Conservation (phyloP, 2,329 filamentous ascomycete species). For the Arthrinium puccinioides region DNA sequence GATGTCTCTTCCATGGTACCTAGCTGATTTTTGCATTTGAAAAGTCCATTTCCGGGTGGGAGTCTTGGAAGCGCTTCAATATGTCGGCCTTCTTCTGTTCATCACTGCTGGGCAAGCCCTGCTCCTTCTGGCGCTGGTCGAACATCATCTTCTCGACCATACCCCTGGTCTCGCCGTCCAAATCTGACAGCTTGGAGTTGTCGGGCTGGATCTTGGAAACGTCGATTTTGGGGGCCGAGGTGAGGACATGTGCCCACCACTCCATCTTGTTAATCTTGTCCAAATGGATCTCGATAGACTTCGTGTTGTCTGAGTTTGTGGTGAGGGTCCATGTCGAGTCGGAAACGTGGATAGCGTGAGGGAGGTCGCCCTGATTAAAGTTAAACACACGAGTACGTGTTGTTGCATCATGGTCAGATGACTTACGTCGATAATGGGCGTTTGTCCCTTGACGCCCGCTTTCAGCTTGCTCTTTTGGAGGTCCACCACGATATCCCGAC, state of each 20-base stretch:
- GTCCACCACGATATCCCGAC: slow-evolving; percentile 73
- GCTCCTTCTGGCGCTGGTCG: slow-evolving; percentile 95
- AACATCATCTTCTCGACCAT: slow-evolving; percentile 99
- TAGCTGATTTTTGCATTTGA: slow-evolving; percentile 61
- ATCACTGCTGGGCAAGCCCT: slow-evolving; percentile 80
- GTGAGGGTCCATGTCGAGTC: slow-evolving; percentile 94
- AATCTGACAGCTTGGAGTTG: slow-evolving; percentile 81
- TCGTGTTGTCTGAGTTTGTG: slow-evolving; percentile 60
- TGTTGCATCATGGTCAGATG: slow-evolving; percentile 7
- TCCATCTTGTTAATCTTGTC: slow-evolving; percentile 97
- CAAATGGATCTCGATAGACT: slow-evolving; percentile 71
- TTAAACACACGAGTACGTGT: slow-evolving; percentile 7
- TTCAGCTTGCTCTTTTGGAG: slow-evolving; percentile 72
- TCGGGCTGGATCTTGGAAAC: slow-evolving; percentile 92
- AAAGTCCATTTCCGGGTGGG: slow-evolving; percentile 69
- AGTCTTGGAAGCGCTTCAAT: slow-evolving; percentile 82
- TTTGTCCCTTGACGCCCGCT: slow-evolving; percentile 82
- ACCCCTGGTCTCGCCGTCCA: slow-evolving; percentile 87
- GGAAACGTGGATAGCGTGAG: slow-evolving; percentile 70
- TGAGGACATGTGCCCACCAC: slow-evolving; percentile 96
- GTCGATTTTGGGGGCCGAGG: slow-evolving; percentile 82
- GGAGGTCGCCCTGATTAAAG: slow-evolving; percentile 67
- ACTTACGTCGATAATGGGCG: slow-evolving; percentile 71
- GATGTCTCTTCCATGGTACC: not conserved
- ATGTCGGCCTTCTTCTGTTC: slow-evolving; percentile 95